phyloP scores from a whole-genome alignment of 768 basidiomycete species.

The Mycena belliarum region DNA sequence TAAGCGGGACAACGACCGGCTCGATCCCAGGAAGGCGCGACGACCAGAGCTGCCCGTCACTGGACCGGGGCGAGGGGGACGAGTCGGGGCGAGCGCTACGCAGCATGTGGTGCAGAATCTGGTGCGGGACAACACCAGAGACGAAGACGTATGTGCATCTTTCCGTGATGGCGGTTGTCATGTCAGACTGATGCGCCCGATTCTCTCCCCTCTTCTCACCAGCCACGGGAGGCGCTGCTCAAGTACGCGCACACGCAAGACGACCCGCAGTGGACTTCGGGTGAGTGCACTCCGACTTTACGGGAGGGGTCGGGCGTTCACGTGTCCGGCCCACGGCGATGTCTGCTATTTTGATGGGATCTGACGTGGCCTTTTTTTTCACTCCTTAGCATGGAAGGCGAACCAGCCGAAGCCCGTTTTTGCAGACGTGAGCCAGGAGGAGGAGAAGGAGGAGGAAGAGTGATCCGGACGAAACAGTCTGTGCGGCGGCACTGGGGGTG shows the following conservation, averaged over 20 bases:
- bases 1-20: slow-evolving; percentile 84
- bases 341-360: slow-evolving; percentile 44
- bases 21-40: slow-evolving; percentile 89
- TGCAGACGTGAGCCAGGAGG: slow-evolving; percentile 60
- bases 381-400: slow-evolving; percentile 74
- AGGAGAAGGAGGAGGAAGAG: slow-evolving; percentile 46
- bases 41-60: slow-evolving; percentile 91
- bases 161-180: slow-evolving; percentile 29
- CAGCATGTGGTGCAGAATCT: slow-evolving; percentile 96
- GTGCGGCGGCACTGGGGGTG: no score
- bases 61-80: slow-evolving; percentile 90
- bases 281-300: slow-evolving; percentile 46
- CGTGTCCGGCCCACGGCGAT: slow-evolving; percentile 27
- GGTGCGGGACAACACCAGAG: slow-evolving; percentile 86
- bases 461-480: no score
- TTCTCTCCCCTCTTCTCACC: slow-evolving; percentile 26
- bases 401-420: slow-evolving; percentile 91
- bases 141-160: slow-evolving; percentile 84
- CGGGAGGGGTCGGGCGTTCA: not conserved
- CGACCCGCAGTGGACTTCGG: slow-evolving; percentile 84
- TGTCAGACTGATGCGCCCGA: slow-evolving; percentile 22
- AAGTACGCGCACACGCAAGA: slow-evolving; percentile 82
- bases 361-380: slow-evolving; percentile 68
- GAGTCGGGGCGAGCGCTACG: slow-evolving; percentile 95
- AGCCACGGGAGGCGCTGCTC: slow-evolving; percentile 97